Base-by-base conservation (phyloP, 345 rosid genomes). In the Pugionium cornutum region DNA sequence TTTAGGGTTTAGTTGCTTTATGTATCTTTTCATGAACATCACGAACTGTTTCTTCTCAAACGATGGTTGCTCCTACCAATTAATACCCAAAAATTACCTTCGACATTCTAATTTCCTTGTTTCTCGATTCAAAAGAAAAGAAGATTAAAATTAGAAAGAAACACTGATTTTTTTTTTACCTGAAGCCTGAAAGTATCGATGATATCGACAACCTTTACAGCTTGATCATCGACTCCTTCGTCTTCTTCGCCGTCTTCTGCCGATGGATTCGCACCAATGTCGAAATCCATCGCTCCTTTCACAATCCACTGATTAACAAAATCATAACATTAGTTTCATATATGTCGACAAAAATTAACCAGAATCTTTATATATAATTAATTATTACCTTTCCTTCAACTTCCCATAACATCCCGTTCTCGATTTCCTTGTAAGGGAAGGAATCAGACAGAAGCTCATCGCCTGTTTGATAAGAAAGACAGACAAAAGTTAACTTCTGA, bases 391-490 rank as follows among this genome's bases (percentile, higher is more conserved):
- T 91, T 55, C 98, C 95, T 27, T 89, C 89, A 41, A 89, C 98
- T 82, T 91, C 95, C 96, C 92, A 87, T 41, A 87, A 62, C 36
- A 81, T 64, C 9, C 89, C 90, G 32, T 85, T 83, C 26, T 75
- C 70, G 51, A 82, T 73, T 75, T 91, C 96, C 80, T 82, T 83
- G 88, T 86, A 85, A 1, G 81, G 83, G 66, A 86, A 91, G 4
- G 96, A 91, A 75, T 88, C 97, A 4, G 94, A 91, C 77, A 91
- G 86, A 74, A 87, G 90, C 86, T 91, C 96, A 41, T 89, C 96
- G 44, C 85, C 84, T 84, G 72, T 50, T 39, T 67, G 61, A 9
- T 36, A 27, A 51, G 26, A 66, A 41, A 37, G 2, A 36, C 3
- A 70, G 0, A 27, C 4, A 65, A 47, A 37, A 40, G n/a, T 66